Conservation (phyloP, 495 filamentous ascomycete genomes). For the Penicillium pancosmium region DNA sequence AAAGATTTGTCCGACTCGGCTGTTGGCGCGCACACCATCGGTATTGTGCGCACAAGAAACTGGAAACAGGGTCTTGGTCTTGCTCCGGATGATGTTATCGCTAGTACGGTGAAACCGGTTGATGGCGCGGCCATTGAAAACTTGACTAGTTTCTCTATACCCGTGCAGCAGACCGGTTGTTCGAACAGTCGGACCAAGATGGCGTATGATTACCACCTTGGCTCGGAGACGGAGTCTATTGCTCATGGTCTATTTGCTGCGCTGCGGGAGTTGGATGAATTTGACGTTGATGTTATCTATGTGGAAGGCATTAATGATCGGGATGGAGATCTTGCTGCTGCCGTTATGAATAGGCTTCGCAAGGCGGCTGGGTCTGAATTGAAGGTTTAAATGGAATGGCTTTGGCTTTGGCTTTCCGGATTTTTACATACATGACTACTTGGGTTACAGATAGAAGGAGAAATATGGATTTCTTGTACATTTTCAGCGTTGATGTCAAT, state of each 20-base stretch:
- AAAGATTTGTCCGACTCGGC: constrained; percentile 41
- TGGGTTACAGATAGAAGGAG: constrained; percentile 1
- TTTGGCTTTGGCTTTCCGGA: background rate
- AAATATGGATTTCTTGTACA: constrained; percentile 3
- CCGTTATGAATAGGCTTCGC: constrained; percentile 92
- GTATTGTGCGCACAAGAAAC: constrained; percentile 48
- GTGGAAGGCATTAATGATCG: constrained; percentile 84
- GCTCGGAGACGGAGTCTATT: constrained; percentile 67
- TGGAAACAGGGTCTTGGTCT: constrained; percentile 45
- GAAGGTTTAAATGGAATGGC: constrained; percentile 28
- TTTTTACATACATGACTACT: constrained; percentile 1
- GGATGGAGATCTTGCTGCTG: constrained; percentile 80
- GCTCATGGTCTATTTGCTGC: constrained; percentile 86
- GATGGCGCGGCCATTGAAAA: constrained; percentile 30
- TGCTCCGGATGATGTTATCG: constrained; percentile 28
- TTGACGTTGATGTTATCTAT: constrained; percentile 80
- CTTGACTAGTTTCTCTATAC: constrained; percentile 36
- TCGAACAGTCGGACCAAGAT: constrained; percentile 32
- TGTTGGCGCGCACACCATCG: constrained; percentile 46
- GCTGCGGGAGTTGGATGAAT: constrained; percentile 79
- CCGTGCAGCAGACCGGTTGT: constrained; percentile 31
- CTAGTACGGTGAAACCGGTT: constrained; percentile 28
- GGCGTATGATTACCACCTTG: constrained; percentile 61
- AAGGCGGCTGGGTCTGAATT: constrained; percentile 73
- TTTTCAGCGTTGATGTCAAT: constrained; percentile 1